Evolutionary conservation across 2,329 filamentous ascomycete genomes (phyloP).

Genomic region (Raffaelea arxii): DNA sequence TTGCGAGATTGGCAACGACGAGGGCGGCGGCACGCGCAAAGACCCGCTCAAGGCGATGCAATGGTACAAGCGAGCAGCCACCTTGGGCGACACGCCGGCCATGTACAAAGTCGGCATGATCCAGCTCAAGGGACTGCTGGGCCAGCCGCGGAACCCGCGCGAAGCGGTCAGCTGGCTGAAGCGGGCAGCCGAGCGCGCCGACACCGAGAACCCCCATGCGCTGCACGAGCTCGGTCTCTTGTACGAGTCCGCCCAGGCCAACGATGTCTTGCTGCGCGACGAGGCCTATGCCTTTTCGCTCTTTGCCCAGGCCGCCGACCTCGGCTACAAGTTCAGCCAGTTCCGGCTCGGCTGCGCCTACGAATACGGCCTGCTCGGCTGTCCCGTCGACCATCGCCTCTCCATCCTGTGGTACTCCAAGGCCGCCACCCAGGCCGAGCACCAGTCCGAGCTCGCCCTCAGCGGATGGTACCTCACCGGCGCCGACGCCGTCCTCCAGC

Average conservation of each 20-base stretch:
- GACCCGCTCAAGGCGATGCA: conserved; percentile 92
- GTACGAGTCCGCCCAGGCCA: conserved; percentile 53
- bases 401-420: conserved; percentile 92
- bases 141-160: conserved; percentile 69
- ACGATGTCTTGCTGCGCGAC: conserved; percentile 70
- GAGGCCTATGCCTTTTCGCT: conserved; percentile 72
- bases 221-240: conserved; percentile 74
- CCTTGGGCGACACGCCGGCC: conserved; percentile 79
- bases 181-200: conserved; percentile 78
- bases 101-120: conserved; percentile 99
- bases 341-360: conserved; percentile 80
- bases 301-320: conserved; percentile 74
- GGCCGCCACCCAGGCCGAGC: conserved; percentile 86
- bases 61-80: conserved; percentile 93
- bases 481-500: conserved; percentile 73
- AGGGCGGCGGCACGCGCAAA: conserved; percentile 83
- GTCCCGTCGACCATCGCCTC: conserved; percentile 69
- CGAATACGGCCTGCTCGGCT: conserved; percentile 80
- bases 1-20: conserved; percentile 91
- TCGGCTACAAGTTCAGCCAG: conserved; percentile 93
- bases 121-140: conserved; percentile 82
- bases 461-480: conserved; percentile 95
- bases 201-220: conserved; percentile 85
- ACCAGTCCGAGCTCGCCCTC: conserved; percentile 78
- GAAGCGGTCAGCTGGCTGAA: conserved; percentile 92